Evolutionary conservation across 768 basidiomycete species (phyloP).

Genomic region (Chlorophyllum brunneum): DNA sequence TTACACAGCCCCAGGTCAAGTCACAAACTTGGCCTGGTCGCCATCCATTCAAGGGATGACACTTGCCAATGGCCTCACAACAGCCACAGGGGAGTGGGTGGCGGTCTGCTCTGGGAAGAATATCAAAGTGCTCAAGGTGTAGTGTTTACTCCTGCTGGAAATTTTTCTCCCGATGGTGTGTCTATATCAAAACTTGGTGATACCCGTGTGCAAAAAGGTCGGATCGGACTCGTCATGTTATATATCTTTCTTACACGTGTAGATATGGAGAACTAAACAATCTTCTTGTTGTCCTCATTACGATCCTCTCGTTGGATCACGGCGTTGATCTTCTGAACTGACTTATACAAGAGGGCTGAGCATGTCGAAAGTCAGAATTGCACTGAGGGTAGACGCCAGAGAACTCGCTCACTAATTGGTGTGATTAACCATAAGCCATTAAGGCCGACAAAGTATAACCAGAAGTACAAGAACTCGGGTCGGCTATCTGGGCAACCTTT

Average conservation of each 20-base stretch:
- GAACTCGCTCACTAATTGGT: constrained; percentile 6
- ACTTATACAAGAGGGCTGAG: constrained; percentile 6
- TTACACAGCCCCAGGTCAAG: constrained; percentile 72
- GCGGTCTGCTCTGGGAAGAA: constrained; percentile 80
- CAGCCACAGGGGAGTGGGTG: constrained; percentile 80
- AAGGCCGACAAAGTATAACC: constrained; percentile 15
- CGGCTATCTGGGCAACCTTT: constrained; percentile 12
- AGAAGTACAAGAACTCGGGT: constrained; percentile 15
- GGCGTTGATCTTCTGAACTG: constrained; percentile 1
- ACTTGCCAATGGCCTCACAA: constrained; percentile 71
- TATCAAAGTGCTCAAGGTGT: constrained; percentile 80
- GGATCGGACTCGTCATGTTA: neutral
- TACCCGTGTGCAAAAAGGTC: constrained; percentile 3
- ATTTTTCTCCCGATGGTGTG: neutral
- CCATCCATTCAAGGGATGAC: constrained; percentile 75
- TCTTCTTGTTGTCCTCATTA: neutral
- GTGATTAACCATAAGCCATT: constrained; percentile 15
- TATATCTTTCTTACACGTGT: neutral
- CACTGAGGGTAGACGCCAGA: neutral
- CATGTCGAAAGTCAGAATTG: neutral
- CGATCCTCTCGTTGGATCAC: neutral
- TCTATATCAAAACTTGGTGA: constrained; percentile 10
- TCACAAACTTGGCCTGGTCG: constrained; percentile 89
- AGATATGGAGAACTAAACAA: neutral
- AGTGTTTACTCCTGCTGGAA: constrained; percentile 19